Percentiles rank a stretch among this genome's conserved stretches.
phyloP scores from a whole-genome alignment of 2,329 filamentous ascomycete genomes.

The Penicillium sp. region DNA sequence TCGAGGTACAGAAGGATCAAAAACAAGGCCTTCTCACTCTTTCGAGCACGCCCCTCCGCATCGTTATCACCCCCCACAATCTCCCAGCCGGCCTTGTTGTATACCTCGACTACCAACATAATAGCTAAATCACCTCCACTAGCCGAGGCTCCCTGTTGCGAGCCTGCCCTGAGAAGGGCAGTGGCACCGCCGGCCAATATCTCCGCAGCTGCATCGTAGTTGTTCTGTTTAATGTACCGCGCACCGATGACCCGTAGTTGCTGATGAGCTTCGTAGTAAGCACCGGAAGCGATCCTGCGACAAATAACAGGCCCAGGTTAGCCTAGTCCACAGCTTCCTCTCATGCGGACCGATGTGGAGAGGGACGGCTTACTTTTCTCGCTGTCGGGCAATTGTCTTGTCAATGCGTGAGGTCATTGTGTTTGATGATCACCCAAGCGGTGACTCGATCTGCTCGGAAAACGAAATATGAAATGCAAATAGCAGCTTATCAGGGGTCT shows the following conservation, averaged over 20 bases:
- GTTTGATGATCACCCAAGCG: slow-evolving; percentile 3
- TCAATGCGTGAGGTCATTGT: slow-evolving; percentile 60
- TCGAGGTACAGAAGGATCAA: background rate
- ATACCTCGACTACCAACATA: slow-evolving; percentile 86
- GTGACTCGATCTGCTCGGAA: background rate
- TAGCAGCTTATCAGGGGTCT: background rate
- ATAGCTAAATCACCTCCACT: slow-evolving; percentile 89
- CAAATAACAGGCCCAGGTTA: slow-evolving; percentile 24
- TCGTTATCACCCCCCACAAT: slow-evolving; percentile 61
- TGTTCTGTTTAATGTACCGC: slow-evolving; percentile 86
- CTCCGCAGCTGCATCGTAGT: slow-evolving; percentile 84
- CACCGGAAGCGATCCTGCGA: slow-evolving; percentile 79
- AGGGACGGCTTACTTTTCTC: slow-evolving; percentile 68
- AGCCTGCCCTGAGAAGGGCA: slow-evolving; percentile 67
- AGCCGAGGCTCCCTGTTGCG: slow-evolving; percentile 86
- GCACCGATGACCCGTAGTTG: slow-evolving; percentile 94
- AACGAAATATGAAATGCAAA: background rate
- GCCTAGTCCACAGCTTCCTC: slow-evolving; percentile 4
- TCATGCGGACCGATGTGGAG: background rate
- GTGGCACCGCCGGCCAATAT: slow-evolving; percentile 84
- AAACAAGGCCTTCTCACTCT: slow-evolving; percentile 35
- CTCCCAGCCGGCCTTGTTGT: slow-evolving; percentile 81
- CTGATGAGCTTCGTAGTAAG: slow-evolving; percentile 98
- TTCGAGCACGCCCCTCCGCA: slow-evolving; percentile 68
- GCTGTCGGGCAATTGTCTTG: slow-evolving; percentile 75